Evolutionary conservation across 441 rosid species (phyloP).

Genomic region (Eutrema salsugineum): DNA sequence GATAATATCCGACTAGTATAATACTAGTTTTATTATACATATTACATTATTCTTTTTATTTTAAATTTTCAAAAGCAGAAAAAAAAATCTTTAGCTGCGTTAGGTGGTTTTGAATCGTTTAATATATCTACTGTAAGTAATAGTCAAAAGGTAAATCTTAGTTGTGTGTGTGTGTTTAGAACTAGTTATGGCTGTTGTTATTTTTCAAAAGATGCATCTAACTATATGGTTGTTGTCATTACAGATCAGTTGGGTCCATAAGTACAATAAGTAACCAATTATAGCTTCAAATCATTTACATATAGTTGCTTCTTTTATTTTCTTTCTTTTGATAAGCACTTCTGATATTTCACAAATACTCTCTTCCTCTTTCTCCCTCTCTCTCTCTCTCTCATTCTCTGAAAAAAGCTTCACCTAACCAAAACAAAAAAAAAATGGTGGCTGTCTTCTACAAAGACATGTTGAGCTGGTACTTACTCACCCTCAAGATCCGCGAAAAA

Average conservation of each 20-base stretch:
- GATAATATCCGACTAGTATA: too few relatives aligned
- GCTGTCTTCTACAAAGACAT: constrained; percentile 73
- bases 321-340: neutral
- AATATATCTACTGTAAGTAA: too few relatives aligned
- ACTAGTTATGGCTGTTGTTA: neutral
- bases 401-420: constrained; percentile 20
- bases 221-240: constrained; percentile 24
- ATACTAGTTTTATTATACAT: too few relatives aligned
- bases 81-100: too few relatives aligned
- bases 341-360: neutral
- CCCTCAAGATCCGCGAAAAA: constrained; percentile 81
- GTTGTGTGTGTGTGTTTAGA: neutral
- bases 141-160: too few relatives aligned
- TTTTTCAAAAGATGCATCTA: neutral
- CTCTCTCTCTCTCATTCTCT: neutral
- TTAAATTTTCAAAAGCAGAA: too few relatives aligned
- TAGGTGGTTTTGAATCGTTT: too few relatives aligned
- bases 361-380: neutral
- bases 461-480: constrained; percentile 88
- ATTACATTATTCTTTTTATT: too few relatives aligned
- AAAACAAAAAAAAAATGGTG: constrained; percentile 44
- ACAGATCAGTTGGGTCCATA: constrained; percentile 30
- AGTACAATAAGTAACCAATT: constrained; percentile 20
- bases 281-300: constrained; percentile 11
- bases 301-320: neutral